phyloP scores from a whole-genome alignment of 148 eudicot species.

The Vaccinium vitisidaea region DNA sequence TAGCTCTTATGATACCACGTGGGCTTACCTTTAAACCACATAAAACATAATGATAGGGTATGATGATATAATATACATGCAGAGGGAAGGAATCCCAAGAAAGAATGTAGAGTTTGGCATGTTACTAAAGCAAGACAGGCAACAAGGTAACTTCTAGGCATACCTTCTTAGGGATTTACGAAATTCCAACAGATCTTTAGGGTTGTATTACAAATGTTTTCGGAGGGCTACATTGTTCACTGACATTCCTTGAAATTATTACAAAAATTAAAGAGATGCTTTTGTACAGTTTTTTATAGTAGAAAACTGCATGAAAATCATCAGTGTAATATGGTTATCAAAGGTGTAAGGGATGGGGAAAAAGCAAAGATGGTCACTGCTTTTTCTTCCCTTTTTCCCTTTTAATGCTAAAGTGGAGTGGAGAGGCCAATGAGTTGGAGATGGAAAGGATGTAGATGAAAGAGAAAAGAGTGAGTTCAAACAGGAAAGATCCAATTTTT shows the following conservation, averaged over 20 bases:
- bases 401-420: conserved; percentile 8
- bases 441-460: conserved; percentile 18
- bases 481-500: conserved; percentile 14
- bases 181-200: conserved; percentile 34
- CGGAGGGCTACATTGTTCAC: conserved; percentile 14
- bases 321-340: conserved; percentile 11
- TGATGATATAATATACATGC: conserved; percentile 6
- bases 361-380: conserved; percentile 20
- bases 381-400: conserved; percentile 14
- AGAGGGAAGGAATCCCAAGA: conserved; percentile 47
- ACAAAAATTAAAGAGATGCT: conserved; percentile 13
- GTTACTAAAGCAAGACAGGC: conserved; percentile 41
- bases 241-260: conserved; percentile 25
- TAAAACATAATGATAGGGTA: not conserved
- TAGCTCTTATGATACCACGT: not conserved
- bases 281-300: conserved; percentile 6
- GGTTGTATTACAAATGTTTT: conserved; percentile 16
- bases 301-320: conserved; percentile 38
- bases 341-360: conserved; percentile 17
- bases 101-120: conserved; percentile 44
- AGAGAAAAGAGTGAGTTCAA: conserved; percentile 10
- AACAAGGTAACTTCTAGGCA: conserved; percentile 26
- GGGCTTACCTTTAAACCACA: not conserved
- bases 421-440: conserved; percentile 14
- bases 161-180: conserved; percentile 41